Evolutionary conservation across 148 eudicot genomes (phyloP).

Genomic region (Rhododendron griersonianum): DNA sequence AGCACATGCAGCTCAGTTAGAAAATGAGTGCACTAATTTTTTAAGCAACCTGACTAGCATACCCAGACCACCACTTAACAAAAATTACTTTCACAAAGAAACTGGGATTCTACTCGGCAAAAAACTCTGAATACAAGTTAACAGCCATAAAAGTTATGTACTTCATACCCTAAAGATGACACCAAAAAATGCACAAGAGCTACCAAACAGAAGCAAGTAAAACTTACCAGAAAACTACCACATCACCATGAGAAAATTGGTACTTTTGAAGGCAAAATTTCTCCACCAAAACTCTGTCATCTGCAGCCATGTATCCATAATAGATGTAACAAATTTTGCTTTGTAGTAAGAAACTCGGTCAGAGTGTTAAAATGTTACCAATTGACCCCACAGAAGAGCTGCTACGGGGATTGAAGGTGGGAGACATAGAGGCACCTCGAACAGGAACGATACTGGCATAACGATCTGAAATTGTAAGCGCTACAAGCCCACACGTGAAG

Average conservation of each 20-base stretch:
- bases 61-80: background rate
- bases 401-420: conserved; percentile 71
- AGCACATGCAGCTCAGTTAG: background rate
- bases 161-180: background rate
- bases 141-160: background rate
- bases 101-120: background rate
- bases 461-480: conserved; percentile 70
- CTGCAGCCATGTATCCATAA: conserved; percentile 35
- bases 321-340: background rate
- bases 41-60: background rate
- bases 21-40: background rate
- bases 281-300: conserved; percentile 81
- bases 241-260: conserved; percentile 80
- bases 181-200: background rate
- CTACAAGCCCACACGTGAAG: conserved; percentile 62
- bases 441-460: conserved; percentile 50
- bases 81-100: background rate
- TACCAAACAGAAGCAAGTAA: conserved; percentile 8
- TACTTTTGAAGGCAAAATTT: conserved; percentile 70
- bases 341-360: background rate
- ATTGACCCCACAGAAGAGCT: conserved; percentile 27
- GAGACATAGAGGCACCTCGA: conserved; percentile 81
- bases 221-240: conserved; percentile 77
- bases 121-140: background rate
- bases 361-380: conserved; percentile 21